Evolutionary conservation across 768 basidiomycete species (phyloP), one percentile per base, ranked within the genome.

Genomic region (Astraeus odoratus): DNA sequence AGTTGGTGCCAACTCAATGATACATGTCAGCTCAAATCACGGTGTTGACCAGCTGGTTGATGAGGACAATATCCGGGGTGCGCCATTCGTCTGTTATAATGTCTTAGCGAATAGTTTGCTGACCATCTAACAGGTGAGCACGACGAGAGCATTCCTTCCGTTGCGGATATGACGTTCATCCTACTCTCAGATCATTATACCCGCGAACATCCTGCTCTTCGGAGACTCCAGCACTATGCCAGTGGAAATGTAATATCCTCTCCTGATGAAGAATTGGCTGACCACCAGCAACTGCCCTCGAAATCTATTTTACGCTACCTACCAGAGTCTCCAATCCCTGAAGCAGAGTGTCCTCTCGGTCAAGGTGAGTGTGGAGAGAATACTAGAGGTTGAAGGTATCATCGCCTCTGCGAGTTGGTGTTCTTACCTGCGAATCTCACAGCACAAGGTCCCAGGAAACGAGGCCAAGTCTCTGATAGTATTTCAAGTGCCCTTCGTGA

Each of bases 401-500:
- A 31, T n/a, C n/a, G 10, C 20, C 2, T 24, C 23, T 10, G 37
- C 19, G 19, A 22, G 12, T 38, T 4, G 18, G 13, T 13, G 37
- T 20, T 13, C 23, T 60, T 30, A 63, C 41, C 8, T 20, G 15
- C 46, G 10, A n/a, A n/a, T n/a, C 33, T 4, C 24, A 27, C 38
- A 64, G 57, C 48, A 23, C 27, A 47, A 45, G 29, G 42, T 35
- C 43, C 53, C 47, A 46, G 46, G 45, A 56, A 67, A 51, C 54
- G 59, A 51, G 44, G 45, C 46, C 38, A 57, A 46, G 49, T 46
- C 22, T 43, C 52, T 15, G 41, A 51, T 24, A 30, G 24, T 20
- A 42, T 19, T 12, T 51, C 59, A 42, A 45, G 39, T 19, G 42
- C 31, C 26, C 18, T 44, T 25, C 59, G 48, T 42, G 51, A 44